Evolutionary conservation across 2,329 filamentous ascomycete genomes (phyloP), one percentile per base, ranked within the genome.

Genomic region (Pseudocercospora cruenta): DNA sequence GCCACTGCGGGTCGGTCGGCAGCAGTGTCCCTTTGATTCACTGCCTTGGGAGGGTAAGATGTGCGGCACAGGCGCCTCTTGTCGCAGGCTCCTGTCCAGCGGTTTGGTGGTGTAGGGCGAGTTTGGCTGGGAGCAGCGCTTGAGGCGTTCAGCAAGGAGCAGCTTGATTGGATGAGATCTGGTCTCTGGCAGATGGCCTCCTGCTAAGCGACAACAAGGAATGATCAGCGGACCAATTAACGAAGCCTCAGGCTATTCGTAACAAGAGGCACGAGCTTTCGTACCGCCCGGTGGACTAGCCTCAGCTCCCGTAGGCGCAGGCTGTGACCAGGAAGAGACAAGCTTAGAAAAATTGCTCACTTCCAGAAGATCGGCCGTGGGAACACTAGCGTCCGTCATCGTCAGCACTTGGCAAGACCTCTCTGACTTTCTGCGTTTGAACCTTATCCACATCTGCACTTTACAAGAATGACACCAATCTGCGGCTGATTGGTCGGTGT

Each of bases 81-180:
- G n/a, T 54, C 43, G 54, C 60, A 26, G 33, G 28, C 59, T 60
- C 59, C 60, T 49, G 59, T 49, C 61, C 66, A 65, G 64, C 60
- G 66, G 64, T 62, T 65, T 57, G 60, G 64, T 64, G 66, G 66
- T 24, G 47, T 28, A 22, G 59, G 49, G 21, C 47, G 47, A 53
- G 49, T 22, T 24, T 54, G 51, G 51, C 51, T 54, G 51, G 51
- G 24, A 55, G 39, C 55, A 58, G 55, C 54, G 54, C 28, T 39
- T 58, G 54, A 33, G 28, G 51, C 24, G 10, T 24, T 53, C 49
- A 22, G 49, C 49, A 53, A 53, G 49, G 49, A 22, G 49, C 19
- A 54, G 19, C 49, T 24, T 26, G 49, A 54, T 58, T 58, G 54
- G 54, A 33, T 22, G 54, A 58, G 24, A 39, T 7, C 26, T 8